phyloP scores from a whole-genome alignment of 345 rosid genomes.

The Hibiscus syriacus region DNA sequence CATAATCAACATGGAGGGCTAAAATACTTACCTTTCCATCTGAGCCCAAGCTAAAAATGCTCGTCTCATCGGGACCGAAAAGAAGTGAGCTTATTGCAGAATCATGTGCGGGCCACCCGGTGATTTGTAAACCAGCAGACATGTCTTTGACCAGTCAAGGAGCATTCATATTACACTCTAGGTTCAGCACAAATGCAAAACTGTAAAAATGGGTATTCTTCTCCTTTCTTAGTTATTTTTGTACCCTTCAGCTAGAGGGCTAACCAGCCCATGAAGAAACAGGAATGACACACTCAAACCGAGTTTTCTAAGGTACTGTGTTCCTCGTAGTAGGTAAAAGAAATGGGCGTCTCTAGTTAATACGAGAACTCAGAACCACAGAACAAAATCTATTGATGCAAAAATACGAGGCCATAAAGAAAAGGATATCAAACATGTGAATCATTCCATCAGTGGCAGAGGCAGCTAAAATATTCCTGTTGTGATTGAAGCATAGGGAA shows the following conservation, averaged over 20 bases:
- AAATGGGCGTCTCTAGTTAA: neutral
- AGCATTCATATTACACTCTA: neutral
- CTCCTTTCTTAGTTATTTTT: neutral
- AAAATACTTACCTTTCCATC: conserved; percentile 50
- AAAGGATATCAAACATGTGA: conserved; percentile 87
- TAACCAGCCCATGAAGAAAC: neutral
- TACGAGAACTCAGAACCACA: neutral
- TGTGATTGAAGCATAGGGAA: conserved; percentile 67
- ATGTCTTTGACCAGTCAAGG: conserved; percentile 58
- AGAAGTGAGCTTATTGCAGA: conserved; percentile 56
- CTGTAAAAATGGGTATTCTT: neutral
- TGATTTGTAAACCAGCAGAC: conserved; percentile 68
- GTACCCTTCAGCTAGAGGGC: neutral
- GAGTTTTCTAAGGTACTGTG: neutral
- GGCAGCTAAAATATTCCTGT: conserved; percentile 73
- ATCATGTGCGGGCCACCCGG: conserved; percentile 83
- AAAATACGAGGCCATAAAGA: neutral
- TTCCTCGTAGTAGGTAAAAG: neutral
- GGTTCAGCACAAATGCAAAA: neutral
- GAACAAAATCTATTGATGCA: neutral
- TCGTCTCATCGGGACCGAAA: conserved; percentile 66
- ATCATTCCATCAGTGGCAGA: conserved; percentile 80
- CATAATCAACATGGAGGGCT: neutral
- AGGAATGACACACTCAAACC: neutral
- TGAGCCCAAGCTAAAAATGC: conserved; percentile 63